Evolutionary conservation across 495 filamentous ascomycete genomes (phyloP).

Genomic region (Aspergillus olivimuriae): DNA sequence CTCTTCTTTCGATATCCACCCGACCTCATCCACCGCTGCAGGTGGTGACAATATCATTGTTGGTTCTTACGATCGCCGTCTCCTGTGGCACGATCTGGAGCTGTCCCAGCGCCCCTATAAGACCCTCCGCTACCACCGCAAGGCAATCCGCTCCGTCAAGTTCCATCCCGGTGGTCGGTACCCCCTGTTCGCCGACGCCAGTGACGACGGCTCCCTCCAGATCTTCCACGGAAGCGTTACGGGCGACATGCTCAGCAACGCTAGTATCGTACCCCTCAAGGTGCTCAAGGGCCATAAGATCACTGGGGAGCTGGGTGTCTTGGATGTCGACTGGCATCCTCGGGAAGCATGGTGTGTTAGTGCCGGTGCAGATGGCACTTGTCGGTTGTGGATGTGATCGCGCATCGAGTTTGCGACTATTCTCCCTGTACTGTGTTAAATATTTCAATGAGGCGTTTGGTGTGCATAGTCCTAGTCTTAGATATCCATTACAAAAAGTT

Average conservation of each 20-base stretch:
- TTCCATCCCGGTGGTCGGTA: constrained; percentile 74
- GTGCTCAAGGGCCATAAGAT: constrained; percentile 81
- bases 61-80: constrained; percentile 84
- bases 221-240: constrained; percentile 96
- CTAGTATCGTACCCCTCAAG: constrained; percentile 92
- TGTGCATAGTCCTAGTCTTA: constrained; percentile 15
- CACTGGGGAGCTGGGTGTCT: constrained; percentile 72
- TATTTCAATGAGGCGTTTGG: constrained; percentile 20
- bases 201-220: constrained; percentile 89
- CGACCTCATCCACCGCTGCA: constrained; percentile 44
- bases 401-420: constrained; percentile 17
- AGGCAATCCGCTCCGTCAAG: constrained; percentile 80
- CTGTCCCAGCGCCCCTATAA: constrained; percentile 87
- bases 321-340: constrained; percentile 94
- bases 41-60: constrained; percentile 90
- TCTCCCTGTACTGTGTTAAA: constrained; percentile 13
- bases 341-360: constrained; percentile 87
- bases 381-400: constrained; percentile 65
- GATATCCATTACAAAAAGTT: constrained; percentile 24
- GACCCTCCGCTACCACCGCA: constrained; percentile 85
- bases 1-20: constrained; percentile 86
- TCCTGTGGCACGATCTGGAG: constrained; percentile 97
- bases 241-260: constrained; percentile 89
- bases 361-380: constrained; percentile 89
- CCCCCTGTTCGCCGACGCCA: constrained; percentile 87